phyloP scores from a whole-genome alignment of 495 filamentous ascomycete species.

The Aspergillus conjunctus region DNA sequence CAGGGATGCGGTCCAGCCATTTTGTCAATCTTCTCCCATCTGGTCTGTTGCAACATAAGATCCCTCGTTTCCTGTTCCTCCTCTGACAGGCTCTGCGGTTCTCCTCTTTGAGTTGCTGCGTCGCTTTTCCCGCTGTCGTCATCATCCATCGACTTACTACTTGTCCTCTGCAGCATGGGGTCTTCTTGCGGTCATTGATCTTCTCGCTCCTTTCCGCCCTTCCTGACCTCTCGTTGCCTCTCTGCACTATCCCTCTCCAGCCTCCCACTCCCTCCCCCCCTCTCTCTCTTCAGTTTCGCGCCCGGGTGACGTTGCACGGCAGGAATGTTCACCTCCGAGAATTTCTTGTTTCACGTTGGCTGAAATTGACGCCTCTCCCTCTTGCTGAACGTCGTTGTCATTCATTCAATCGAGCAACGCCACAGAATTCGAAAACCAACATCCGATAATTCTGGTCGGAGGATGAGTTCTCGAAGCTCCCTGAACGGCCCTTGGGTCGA shows the following conservation, averaged over 20 bases:
- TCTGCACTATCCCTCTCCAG: neutral
- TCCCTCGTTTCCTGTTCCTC: neutral
- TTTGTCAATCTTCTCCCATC: conserved; percentile 21
- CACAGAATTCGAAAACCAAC: neutral
- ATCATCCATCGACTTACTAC: conserved; percentile 13
- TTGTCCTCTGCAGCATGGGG: conserved; percentile 21
- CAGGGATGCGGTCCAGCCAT: no score
- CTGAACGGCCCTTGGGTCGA: conserved; percentile 32
- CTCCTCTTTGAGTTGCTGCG: neutral
- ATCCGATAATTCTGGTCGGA: conserved; percentile 11
- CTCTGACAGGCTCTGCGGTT: neutral
- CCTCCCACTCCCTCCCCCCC: neutral
- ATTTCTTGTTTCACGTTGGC: conserved; percentile 9
- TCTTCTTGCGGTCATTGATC: conserved; percentile 17
- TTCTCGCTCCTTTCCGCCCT: conserved; percentile 1
- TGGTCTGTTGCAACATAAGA: conserved; percentile 23
- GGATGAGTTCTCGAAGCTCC: conserved; percentile 36
- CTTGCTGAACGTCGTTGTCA: conserved; percentile 9
- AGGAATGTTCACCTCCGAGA: conserved; percentile 22
- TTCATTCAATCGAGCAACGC: neutral
- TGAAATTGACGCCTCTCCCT: conserved; percentile 15
- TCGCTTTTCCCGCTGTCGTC: conserved; percentile 14
- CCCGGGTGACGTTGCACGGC: conserved; percentile 8
- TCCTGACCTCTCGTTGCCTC: conserved; percentile 5
- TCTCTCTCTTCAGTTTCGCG: neutral